Evolutionary conservation across 805 yeast genomes (phyloP).

Genomic region (Lachancea lanzarotensis): DNA sequence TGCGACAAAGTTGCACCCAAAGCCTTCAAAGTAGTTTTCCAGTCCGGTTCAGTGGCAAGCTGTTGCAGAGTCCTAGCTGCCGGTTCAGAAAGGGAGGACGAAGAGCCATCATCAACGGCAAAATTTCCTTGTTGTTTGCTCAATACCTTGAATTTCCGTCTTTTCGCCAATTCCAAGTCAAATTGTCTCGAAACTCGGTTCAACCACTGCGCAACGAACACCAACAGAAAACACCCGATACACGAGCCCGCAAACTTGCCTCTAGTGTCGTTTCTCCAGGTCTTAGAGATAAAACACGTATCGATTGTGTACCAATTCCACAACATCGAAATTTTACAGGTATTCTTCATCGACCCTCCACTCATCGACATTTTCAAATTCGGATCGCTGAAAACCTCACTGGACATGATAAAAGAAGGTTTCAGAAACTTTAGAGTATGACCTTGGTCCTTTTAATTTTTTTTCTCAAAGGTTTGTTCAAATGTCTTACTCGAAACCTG

Average conservation of each 20-base stretch:
- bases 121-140: constrained; percentile 3
- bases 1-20: constrained; percentile 30
- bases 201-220: constrained; percentile 50
- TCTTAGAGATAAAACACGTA: constrained; percentile 53
- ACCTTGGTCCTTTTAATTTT: background rate
- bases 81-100: constrained; percentile 11
- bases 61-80: constrained; percentile 11
- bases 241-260: constrained; percentile 72
- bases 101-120: constrained; percentile 8
- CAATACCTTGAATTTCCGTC: constrained; percentile 15
- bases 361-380: constrained; percentile 10
- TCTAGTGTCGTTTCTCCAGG: constrained; percentile 55
- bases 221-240: constrained; percentile 57
- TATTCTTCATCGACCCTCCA: constrained; percentile 5
- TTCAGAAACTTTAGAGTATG: background rate
- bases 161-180: constrained; percentile 36
- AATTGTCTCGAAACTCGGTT: constrained; percentile 50
- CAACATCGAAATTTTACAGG: constrained; percentile 39
- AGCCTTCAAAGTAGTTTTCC: constrained; percentile 14
- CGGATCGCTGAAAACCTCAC: background rate
- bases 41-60: constrained; percentile 7
- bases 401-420: background rate
- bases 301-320: constrained; percentile 73
- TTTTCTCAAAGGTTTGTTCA: too few relatives aligned
- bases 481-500: too few relatives aligned